Evolutionary conservation across 306 rosid genomes (phyloP), one percentile per base, ranked within the genome.

Genomic region (Hippophae gyantsensis): DNA sequence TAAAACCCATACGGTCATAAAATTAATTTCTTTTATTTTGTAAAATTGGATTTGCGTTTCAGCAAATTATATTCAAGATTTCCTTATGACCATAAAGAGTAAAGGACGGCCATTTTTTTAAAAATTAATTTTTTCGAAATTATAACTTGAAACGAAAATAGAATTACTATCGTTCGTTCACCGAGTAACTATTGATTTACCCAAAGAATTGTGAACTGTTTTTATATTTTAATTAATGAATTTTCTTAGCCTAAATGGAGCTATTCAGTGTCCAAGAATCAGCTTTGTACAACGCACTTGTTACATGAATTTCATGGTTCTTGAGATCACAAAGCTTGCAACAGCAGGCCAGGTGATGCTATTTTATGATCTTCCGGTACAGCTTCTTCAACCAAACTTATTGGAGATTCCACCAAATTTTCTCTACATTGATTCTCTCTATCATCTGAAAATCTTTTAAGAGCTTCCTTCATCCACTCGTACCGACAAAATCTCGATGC

Each of bases 401-500:
- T 9, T 18, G 66, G 57, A 23, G 48, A 26, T 58, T 60, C 66
- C 6, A 43, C 55, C 18, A 7, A 47, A 41, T 58, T 64, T 58
- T 64, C 63, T 47, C 46, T 64, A 43, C 43, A 27, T 38, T 52
- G 49, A 43, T 41, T 47, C 40, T 56, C 52, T n/a, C 11, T 47
- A 52, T 25, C 62, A 12, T 49, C 57, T 38, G 69, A 46, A 13
- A 73, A 27, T 27, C 41, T 67, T 14, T 25, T 13, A 32, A 73
- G 73, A 10, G 78, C 78, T 43, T 73, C 78, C 52, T 62, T 62
- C 78, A 73, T 73, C 78, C 78, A 73, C 42, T 73, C 78, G 43
- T 73, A 73, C 32, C 78, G 60, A 50, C 78, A 73, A 48, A 42
- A 57, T 51, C 49, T 67, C 62, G 41, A 73, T 56, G 78, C 73